phyloP scores from a whole-genome alignment of 2,329 filamentous ascomycete species.

The Neocucurbitaria cava region DNA sequence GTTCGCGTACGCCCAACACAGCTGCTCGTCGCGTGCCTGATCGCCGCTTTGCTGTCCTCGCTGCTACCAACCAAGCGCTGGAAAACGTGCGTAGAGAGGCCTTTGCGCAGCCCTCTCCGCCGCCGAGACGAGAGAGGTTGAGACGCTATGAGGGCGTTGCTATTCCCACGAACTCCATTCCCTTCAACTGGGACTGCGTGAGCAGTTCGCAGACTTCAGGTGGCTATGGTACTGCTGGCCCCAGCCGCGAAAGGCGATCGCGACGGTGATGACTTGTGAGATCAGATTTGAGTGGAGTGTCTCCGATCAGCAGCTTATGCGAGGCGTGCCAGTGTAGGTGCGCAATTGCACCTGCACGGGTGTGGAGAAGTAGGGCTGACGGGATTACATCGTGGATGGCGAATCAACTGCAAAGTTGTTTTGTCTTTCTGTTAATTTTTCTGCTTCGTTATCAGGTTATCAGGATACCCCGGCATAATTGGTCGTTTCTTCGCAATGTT shows the following conservation, averaged over 20 bases:
- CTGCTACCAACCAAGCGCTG: slow-evolving; percentile 46
- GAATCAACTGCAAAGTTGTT: neutral
- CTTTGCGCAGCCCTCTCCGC: slow-evolving; percentile 44
- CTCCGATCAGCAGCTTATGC: neutral
- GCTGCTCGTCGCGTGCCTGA: slow-evolving; percentile 43
- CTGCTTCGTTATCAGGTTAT: neutral
- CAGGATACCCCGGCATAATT: slow-evolving; percentile 3
- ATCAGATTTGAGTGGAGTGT: neutral
- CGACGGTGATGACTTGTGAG: slow-evolving; percentile 24
- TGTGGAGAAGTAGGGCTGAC: neutral
- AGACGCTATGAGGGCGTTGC: slow-evolving; percentile 41
- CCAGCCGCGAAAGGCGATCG: slow-evolving; percentile 32
- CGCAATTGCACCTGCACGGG: neutral
- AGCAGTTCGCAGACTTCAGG: slow-evolving; percentile 44
- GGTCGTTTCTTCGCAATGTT: neutral
- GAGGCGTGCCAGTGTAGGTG: neutral
- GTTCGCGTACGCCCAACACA: slow-evolving; percentile 43
- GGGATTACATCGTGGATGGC: neutral
- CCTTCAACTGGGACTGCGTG: slow-evolving; percentile 48
- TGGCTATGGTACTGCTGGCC: slow-evolving; percentile 24
- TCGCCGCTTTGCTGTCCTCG: slow-evolving; percentile 47
- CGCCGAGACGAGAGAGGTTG: slow-evolving; percentile 39
- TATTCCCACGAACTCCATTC: slow-evolving; percentile 39
- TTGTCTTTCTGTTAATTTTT: neutral
- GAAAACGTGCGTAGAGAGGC: slow-evolving; percentile 46